A percentile compares a stretch with the other conserved stretches of the same genome.
These are phyloP conservation scores for Umbelopsis ramanniana DNA, from an alignment of 192 early-diverging fungal genomes.

Conservation along the genomic window DNA sequence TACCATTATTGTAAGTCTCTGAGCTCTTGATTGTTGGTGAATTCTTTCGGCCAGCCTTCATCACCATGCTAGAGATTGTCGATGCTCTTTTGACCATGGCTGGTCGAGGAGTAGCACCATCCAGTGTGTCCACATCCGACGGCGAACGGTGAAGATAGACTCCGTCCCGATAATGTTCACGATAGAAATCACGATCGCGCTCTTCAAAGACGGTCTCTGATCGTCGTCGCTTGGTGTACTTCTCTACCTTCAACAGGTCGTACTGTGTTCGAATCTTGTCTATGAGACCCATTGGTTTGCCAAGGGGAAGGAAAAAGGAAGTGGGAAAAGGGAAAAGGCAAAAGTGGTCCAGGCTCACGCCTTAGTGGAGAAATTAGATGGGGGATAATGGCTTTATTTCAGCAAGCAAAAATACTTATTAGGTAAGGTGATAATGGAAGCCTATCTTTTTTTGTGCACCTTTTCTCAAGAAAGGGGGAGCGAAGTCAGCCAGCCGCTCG, in stretches of 20 bases:
- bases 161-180: slow-evolving; percentile 32
- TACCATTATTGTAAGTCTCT: slow-evolving; percentile 17
- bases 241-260: slow-evolving; percentile 31
- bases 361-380: not conserved
- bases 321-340: not conserved
- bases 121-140: not conserved
- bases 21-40: slow-evolving; percentile 6
- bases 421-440: no score
- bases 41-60: slow-evolving; percentile 14
- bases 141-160: slow-evolving; percentile 24
- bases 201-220: slow-evolving; percentile 36
- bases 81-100: not conserved
- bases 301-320: not conserved
- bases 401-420: no score
- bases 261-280: slow-evolving; percentile 23
- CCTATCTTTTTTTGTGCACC: no score
- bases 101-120: not conserved
- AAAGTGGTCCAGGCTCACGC: not conserved
- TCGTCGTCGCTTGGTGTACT: slow-evolving; percentile 38
- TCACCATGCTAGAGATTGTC: not conserved
- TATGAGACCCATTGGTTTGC: slow-evolving; percentile 45
- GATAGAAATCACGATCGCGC: slow-evolving; percentile 31
- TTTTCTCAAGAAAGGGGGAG: no score
- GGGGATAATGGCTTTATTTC: no score
- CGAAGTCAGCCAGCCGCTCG: no score